Conservation (phyloP, 805 yeast species). For the Ogataea degrootiae region DNA sequence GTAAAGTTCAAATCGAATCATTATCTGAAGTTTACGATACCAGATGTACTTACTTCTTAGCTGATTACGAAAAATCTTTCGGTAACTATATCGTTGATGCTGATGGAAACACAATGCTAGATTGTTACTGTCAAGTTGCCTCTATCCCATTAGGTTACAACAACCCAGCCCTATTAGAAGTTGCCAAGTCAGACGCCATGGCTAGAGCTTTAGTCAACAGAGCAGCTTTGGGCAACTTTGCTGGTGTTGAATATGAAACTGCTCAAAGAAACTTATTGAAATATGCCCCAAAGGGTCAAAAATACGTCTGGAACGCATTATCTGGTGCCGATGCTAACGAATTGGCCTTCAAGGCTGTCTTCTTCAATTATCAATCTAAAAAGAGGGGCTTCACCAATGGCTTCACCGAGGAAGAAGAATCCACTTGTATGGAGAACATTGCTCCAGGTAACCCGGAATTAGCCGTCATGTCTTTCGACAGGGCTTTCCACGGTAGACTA, state of each 20-base stretch:
- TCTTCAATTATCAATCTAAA: slow-evolving; percentile 68
- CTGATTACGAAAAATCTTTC: slow-evolving; percentile 66
- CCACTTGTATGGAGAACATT: slow-evolving; percentile 70
- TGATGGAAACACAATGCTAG: slow-evolving; percentile 73
- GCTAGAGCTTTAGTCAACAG: slow-evolving; percentile 71
- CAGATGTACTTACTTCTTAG: slow-evolving; percentile 68
- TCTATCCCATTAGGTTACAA: slow-evolving; percentile 84
- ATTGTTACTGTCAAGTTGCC: slow-evolving; percentile 79
- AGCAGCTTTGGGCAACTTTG: slow-evolving; percentile 82
- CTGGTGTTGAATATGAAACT: slow-evolving; percentile 54
- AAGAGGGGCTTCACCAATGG: slow-evolving; percentile 59
- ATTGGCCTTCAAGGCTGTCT: slow-evolving; percentile 84
- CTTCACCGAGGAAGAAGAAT: slow-evolving; percentile 66
- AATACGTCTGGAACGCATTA: slow-evolving; percentile 70
- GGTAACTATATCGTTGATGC: slow-evolving; percentile 81
- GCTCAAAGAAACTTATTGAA: slow-evolving; percentile 56
- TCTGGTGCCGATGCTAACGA: slow-evolving; percentile 90
- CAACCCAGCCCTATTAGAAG: slow-evolving; percentile 68
- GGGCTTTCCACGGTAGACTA: slow-evolving; percentile 92
- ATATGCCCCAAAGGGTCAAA: slow-evolving; percentile 76
- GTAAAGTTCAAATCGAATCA: slow-evolving; percentile 45
- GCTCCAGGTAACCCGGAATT: slow-evolving; percentile 88
- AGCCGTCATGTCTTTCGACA: slow-evolving; percentile 80
- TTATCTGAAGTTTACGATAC: slow-evolving; percentile 64
- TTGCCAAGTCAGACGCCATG: slow-evolving; percentile 67